phyloP scores from a whole-genome alignment of 2,329 filamentous ascomycete genomes.

The Tolypocladium ophioglossoides region DNA sequence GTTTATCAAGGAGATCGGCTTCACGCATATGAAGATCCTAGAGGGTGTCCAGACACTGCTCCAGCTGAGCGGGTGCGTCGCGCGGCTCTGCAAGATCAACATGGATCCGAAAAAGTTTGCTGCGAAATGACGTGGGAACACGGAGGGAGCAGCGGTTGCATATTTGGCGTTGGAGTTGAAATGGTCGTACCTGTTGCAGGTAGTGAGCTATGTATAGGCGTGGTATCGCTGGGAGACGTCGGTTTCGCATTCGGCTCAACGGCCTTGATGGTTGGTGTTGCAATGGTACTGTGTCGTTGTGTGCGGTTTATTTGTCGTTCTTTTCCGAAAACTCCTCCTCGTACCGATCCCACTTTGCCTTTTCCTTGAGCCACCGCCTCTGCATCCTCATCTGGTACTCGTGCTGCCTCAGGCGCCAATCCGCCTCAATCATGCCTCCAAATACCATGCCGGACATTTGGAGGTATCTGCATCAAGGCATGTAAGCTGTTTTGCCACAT shows the following conservation, averaged over 20 bases:
- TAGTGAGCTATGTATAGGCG: neutral
- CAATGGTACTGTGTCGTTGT: neutral
- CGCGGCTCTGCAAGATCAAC: slow-evolving; percentile 85
- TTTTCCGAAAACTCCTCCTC: slow-evolving; percentile 47
- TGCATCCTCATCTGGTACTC: slow-evolving; percentile 56
- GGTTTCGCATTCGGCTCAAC: neutral
- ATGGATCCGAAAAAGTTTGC: slow-evolving; percentile 84
- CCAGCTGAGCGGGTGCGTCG: slow-evolving; percentile 86
- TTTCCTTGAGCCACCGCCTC: slow-evolving; percentile 51
- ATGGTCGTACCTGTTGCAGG: neutral
- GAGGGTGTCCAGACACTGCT: slow-evolving; percentile 93
- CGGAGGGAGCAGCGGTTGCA: neutral
- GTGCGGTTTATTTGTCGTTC: slow-evolving; percentile 20
- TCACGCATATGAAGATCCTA: slow-evolving; percentile 98
- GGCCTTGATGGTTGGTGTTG: neutral
- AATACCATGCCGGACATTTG: slow-evolving; percentile 83
- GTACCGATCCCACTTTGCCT: slow-evolving; percentile 58
- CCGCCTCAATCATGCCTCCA: slow-evolving; percentile 67
- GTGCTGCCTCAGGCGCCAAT: slow-evolving; percentile 55
- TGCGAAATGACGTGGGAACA: slow-evolving; percentile 18
- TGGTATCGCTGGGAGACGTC: neutral
- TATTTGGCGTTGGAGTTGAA: slow-evolving; percentile 21
- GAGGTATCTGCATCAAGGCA: slow-evolving; percentile 47
- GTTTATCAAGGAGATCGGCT: slow-evolving; percentile 97
- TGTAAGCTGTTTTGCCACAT: neutral